A percentile compares a stretch with the other conserved stretches of the same genome.
phyloP scores from a whole-genome alignment of 495 filamentous ascomycete species.

The Talaromyces borbonicus region DNA sequence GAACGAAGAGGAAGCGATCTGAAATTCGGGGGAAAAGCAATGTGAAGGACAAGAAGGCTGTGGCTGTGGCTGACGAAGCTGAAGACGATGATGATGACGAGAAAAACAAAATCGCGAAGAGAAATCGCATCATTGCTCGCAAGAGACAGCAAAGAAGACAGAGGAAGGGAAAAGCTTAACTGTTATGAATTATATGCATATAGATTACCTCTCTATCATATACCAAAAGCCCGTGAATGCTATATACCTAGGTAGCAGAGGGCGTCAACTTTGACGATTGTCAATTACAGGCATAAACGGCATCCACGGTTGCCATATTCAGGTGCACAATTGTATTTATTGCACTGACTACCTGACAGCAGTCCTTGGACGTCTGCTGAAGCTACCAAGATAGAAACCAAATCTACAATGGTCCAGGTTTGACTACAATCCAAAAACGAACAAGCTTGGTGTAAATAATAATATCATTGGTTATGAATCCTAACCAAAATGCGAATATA shows the following conservation, averaged over 20 bases:
- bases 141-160: slow-evolving; percentile 51
- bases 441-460: too few relatives aligned
- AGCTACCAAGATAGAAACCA: too few relatives aligned
- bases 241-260: too few relatives aligned
- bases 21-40: slow-evolving; percentile 18
- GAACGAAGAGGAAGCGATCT: slow-evolving; percentile 34
- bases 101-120: slow-evolving; percentile 47
- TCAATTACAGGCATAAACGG: too few relatives aligned
- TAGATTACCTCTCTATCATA: not conserved
- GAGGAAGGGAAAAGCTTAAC: slow-evolving; percentile 33
- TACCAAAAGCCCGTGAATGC: too few relatives aligned
- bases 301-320: too few relatives aligned
- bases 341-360: too few relatives aligned
- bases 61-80: slow-evolving; percentile 6
- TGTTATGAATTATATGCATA: slow-evolving; percentile 7
- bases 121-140: slow-evolving; percentile 56
- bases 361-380: too few relatives aligned
- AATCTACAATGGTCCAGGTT: too few relatives aligned
- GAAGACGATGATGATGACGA: slow-evolving; percentile 25
- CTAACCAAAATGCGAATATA: not conserved
- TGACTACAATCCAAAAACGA: too few relatives aligned
- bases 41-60: slow-evolving; percentile 8
- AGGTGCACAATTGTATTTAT: too few relatives aligned
- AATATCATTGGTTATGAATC: not conserved
- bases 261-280: too few relatives aligned